These are phyloP conservation scores for Lepiota venenata DNA, from an alignment of 768 basidiomycete species.

Conservation along the genomic window DNA sequence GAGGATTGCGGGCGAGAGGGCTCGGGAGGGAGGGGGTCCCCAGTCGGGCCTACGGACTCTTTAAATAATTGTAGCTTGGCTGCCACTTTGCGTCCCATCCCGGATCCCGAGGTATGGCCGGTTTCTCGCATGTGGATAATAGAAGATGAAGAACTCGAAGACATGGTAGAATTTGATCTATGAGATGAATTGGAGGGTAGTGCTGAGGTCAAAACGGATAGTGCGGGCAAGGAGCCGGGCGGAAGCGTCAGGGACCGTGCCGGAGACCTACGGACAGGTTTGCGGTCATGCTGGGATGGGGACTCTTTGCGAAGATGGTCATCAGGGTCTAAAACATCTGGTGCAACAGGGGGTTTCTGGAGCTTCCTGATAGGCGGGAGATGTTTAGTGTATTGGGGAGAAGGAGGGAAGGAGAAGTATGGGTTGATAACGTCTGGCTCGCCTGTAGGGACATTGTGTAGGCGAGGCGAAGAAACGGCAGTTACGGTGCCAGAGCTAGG, in stretches of 20 bases:
- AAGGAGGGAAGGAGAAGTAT: slow-evolving; percentile 1
- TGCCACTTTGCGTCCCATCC: slow-evolving; percentile 80
- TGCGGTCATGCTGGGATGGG: slow-evolving; percentile 15
- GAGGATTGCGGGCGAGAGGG: slow-evolving; percentile 27
- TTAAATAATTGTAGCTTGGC: slow-evolving; percentile 81
- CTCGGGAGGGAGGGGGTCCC: slow-evolving; percentile 28
- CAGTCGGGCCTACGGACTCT: slow-evolving; percentile 50
- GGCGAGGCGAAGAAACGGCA: slow-evolving; percentile 34
- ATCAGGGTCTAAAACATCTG: slow-evolving; percentile 6
- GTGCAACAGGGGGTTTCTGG: slow-evolving; percentile 11
- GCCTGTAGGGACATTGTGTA: slow-evolving; percentile 22
- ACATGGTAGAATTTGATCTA: slow-evolving; percentile 30
- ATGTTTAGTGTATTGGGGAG: neutral
- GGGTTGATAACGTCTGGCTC: slow-evolving; percentile 22
- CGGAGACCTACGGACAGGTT: slow-evolving; percentile 25
- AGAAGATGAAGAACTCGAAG: slow-evolving; percentile 25
- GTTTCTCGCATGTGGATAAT: slow-evolving; percentile 27
- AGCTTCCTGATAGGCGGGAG: neutral
- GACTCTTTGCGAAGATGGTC: slow-evolving; percentile 11
- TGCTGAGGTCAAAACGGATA: slow-evolving; percentile 29
- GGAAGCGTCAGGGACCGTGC: slow-evolving; percentile 39
- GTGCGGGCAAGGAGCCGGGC: slow-evolving; percentile 21
- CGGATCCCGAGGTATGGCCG: slow-evolving; percentile 30
- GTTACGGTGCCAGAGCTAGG: slow-evolving; percentile 40
- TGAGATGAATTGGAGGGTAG: slow-evolving; percentile 31